Evolutionary conservation across 1,284 basidiomycete genomes (phyloP), one percentile per base, ranked within the genome.

Genomic region (Abortiporus biennis): DNA sequence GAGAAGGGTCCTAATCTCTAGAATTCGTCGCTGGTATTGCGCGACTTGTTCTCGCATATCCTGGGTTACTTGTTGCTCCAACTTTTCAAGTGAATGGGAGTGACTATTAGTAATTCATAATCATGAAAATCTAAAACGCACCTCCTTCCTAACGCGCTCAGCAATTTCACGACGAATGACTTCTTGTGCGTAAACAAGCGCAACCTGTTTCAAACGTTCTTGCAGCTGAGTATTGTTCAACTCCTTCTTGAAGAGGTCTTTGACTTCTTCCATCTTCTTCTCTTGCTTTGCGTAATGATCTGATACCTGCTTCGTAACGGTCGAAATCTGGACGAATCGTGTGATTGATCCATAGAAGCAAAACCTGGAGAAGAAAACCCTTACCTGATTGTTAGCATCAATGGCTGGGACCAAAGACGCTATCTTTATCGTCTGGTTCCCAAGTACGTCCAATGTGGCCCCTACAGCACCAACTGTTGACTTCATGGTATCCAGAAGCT

Each of bases 401-500:
- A 73, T 62, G 11, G 68, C 66, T 5, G 72, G 65, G 6, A 61
- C 65, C 17, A 74, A 46, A n/a, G 58, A 55, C 0, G 68, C 63
- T 31, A 75, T 56, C 29, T 61, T 66, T 27, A 65, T 62, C 0
- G 68, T 67, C 43, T 76, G 74, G 6, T 59, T 57, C 1, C 66
- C 70, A 5, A 78, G 56, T 3, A 58, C 56, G 30, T 69, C 67
- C 49, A 75, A 70, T 0, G 71, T 70, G 5, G 54, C 49, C 1
- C 65, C 61, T 33, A 76, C 57, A 0, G 58, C 54, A 1, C 48
- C 47, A 2, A 74, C 48, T 3, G 70, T 66, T 9, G 54, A 54
- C 44, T 70, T 71, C 65, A 75, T 69, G 1, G 67, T 64, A 6
- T 56, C 54, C 13, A 74, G 59, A 3, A 75, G 49, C 13, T 69